Evolutionary conservation across 1,284 basidiomycete genomes (phyloP), one percentile per base, ranked within the genome.

Genomic region (Naganishia liquefaciens): DNA sequence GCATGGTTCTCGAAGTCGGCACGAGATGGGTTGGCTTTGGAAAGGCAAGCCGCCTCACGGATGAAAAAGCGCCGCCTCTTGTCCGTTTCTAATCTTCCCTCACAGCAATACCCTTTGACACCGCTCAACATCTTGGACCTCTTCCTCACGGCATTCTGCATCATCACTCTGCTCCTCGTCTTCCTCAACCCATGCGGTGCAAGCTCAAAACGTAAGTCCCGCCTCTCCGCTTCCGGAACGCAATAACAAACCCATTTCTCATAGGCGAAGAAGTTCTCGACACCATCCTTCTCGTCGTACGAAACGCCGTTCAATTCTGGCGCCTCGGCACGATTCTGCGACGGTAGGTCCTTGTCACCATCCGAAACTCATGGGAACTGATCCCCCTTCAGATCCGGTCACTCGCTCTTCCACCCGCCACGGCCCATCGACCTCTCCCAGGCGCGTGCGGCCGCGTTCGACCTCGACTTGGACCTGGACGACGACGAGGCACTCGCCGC

Each of bases 21-120:
- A 88, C 93, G 58, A 86, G 93, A 30, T 88, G 95, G 76, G 81
- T 94, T 58, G 93, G 93, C 0, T 90, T 95, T 72, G 93, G 93
- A 68, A 84, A 86, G 77, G 93, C 95, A 72, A 72, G 88, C 80
- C 23, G 51, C 2, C n/a, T 42, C 44, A 53, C 33, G 21, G 47
- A 9, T 10, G 13, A 37, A 5, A 37, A 3, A 1, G 33, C n/a
- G n/a, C n/a, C n/a, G n/a, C n/a, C 21, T 19, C 37, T 33, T 33
- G 15, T 52, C 50, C 9, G 40, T 54, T 30, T 5, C 19, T 46
- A 9, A 39, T n/a, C 21, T 17, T 7, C 28, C 23, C 47, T 60
- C 11, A 15, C 73, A 96, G 93, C 90, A 93, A 91, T 96, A 96
- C 81, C 95, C 93, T 87, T 88, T 87, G 77, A 93, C 93, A 19